phyloP scores from a whole-genome alignment of 2,329 filamentous ascomycete species.

The Fusarium euwallaceae region DNA sequence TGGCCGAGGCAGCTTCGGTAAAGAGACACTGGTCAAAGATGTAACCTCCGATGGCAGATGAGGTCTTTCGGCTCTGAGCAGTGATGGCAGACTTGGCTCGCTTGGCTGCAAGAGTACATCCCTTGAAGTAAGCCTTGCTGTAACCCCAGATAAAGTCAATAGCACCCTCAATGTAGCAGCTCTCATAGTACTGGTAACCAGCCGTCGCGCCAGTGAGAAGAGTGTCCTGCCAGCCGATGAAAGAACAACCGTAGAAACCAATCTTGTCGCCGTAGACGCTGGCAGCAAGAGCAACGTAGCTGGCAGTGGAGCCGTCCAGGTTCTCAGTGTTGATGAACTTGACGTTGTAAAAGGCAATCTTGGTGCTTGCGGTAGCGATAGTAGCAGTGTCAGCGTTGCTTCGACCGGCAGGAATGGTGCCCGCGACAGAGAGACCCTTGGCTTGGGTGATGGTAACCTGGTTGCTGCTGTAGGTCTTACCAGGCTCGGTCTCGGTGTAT shows the following conservation, averaged over 20 bases:
- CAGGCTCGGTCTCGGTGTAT: conserved; percentile 39
- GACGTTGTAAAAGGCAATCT: conserved; percentile 71
- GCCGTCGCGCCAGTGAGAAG: conserved; percentile 55
- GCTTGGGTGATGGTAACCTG: conserved; percentile 34
- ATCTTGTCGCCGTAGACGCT: conserved; percentile 49
- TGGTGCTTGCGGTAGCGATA: conserved; percentile 27
- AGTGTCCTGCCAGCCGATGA: conserved; percentile 64
- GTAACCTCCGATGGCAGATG: conserved; percentile 46
- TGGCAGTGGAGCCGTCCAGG: conserved; percentile 51
- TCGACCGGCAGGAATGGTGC: conserved; percentile 31
- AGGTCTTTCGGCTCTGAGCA: conserved; percentile 45
- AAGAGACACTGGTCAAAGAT: conserved; percentile 49
- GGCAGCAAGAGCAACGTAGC: conserved; percentile 57
- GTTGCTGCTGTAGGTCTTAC: conserved; percentile 37
- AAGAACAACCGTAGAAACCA: conserved; percentile 56
- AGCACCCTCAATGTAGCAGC: conserved; percentile 51
- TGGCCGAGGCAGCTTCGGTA: conserved; percentile 39
- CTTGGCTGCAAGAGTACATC: conserved; percentile 53
- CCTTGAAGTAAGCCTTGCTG: conserved; percentile 51
- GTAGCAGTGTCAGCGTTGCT: conserved; percentile 41
- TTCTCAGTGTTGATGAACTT: conserved; percentile 61
- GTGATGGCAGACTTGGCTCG: conserved; percentile 47
- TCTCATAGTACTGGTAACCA: conserved; percentile 62
- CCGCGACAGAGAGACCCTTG: conserved; percentile 25
- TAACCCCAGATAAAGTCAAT: conserved; percentile 44